Evolutionary conservation across 2,329 filamentous ascomycete species (phyloP).

Genomic region (Pyrenophora seminiperda): DNA sequence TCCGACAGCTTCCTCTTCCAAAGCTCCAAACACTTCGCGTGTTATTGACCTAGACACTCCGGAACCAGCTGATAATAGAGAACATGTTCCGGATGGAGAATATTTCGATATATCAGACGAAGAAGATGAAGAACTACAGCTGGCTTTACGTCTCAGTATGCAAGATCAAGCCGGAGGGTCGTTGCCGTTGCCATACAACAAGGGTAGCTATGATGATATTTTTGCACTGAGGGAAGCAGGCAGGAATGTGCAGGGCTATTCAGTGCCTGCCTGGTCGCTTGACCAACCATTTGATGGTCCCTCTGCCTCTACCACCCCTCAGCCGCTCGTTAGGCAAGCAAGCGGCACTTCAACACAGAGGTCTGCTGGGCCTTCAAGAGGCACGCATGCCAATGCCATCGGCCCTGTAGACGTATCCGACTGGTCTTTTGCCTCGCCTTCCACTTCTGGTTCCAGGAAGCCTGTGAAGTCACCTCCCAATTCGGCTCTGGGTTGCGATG

Average conservation of each 20-base stretch:
- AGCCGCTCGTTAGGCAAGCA: not conserved
- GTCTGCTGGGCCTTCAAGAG: not conserved
- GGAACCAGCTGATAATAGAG: not conserved
- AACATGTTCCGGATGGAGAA: not conserved
- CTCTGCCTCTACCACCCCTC: not conserved
- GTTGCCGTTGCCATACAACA: not conserved
- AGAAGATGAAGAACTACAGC: slow-evolving; percentile 12
- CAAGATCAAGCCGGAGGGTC: not conserved
- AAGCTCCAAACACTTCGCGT: not conserved
- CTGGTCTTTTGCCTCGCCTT: not conserved
- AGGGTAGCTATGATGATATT: slow-evolving; percentile 1
- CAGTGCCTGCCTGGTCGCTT: slow-evolving; percentile 9
- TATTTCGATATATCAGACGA: not conserved
- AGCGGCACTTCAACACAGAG: not conserved
- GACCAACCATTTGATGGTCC: not conserved
- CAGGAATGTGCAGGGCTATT: not conserved
- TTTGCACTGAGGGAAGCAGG: slow-evolving; percentile 11
- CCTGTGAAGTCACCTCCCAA: not conserved
- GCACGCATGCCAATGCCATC: not conserved
- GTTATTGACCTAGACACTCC: not conserved
- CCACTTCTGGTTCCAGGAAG: not conserved
- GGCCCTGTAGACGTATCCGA: not conserved
- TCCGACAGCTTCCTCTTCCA: not conserved
- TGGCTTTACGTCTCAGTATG: slow-evolving; percentile 21
- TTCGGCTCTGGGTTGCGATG: not conserved